Conservation (phyloP, 768 basidiomycete species). For the Hypsizygus marmoreus region DNA sequence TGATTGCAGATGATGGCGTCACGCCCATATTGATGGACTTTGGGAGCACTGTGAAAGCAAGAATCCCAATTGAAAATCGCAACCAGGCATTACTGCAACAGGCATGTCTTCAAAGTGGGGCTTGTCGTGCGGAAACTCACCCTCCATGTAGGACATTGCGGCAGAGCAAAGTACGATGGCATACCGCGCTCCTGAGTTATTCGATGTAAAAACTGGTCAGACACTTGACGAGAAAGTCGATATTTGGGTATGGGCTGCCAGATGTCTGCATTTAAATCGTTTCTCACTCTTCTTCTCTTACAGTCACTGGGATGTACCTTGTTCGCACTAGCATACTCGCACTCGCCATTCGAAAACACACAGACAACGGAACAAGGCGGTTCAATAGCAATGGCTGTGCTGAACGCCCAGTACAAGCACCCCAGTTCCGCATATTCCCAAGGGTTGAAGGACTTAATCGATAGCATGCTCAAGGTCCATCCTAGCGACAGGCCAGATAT, state of each 20-base stretch:
- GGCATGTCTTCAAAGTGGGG: constrained; percentile 37
- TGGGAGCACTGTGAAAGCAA: constrained; percentile 86
- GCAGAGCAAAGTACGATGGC: constrained; percentile 99
- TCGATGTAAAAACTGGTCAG: constrained; percentile 92
- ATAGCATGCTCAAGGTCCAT: constrained; percentile 81
- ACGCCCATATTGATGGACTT: constrained; percentile 97
- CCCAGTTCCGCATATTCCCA: constrained; percentile 86
- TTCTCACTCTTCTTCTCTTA: constrained; percentile 3
- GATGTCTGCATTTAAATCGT: not conserved
- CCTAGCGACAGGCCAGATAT: constrained; percentile 85
- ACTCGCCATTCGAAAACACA: constrained; percentile 93
- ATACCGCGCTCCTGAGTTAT: constrained; percentile 95
- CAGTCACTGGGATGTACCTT: constrained; percentile 96
- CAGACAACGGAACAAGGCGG: constrained; percentile 94
- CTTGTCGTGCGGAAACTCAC: not conserved
- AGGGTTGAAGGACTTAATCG: constrained; percentile 79
- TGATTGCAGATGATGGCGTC: constrained; percentile 91
- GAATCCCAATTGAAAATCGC: constrained; percentile 79
- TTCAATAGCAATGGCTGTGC: constrained; percentile 96
- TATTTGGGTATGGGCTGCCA: constrained; percentile 73
- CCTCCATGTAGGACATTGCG: constrained; percentile 73
- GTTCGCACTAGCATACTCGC: constrained; percentile 91
- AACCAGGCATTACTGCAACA: constrained; percentile 90
- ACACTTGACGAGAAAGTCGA: constrained; percentile 93
- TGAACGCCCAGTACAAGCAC: constrained; percentile 91